Evolutionary conservation across 2,329 filamentous ascomycete species (phyloP).

Genomic region (Botrytis galanthina): DNA sequence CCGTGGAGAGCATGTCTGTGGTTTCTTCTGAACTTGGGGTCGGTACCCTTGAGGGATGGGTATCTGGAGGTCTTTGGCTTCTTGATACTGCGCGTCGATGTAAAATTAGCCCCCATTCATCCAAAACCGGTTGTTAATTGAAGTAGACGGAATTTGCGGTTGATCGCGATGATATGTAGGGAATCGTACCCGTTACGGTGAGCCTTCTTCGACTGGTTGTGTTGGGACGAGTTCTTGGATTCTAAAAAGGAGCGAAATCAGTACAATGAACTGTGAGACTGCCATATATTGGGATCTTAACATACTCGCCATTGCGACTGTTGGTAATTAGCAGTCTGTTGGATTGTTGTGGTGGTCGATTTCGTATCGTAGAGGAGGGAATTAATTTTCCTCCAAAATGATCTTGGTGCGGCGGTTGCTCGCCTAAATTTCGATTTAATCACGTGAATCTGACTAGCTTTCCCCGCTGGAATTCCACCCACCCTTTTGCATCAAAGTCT

Average conservation of each 20-base stretch:
- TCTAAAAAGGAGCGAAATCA: slow-evolving; percentile 47
- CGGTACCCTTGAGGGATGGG: slow-evolving; percentile 96
- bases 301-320: slow-evolving; percentile 23
- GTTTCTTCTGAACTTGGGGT: slow-evolving; percentile 99
- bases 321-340: slow-evolving; percentile 21
- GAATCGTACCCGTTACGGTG: slow-evolving; percentile 88
- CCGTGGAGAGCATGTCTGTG: slow-evolving; percentile 99
- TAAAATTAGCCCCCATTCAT: slow-evolving; percentile 11
- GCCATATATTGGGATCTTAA: not conserved
- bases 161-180: slow-evolving; percentile 1
- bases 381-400: slow-evolving; percentile 5
- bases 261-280: not conserved
- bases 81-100: slow-evolving; percentile 76
- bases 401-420: not conserved
- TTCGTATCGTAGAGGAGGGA: slow-evolving; percentile 3
- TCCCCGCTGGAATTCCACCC: not conserved
- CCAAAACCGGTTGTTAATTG: not conserved
- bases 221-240: slow-evolving; percentile 84
- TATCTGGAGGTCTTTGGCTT: slow-evolving; percentile 99
- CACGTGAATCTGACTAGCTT: not conserved
- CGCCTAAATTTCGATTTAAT: slow-evolving; percentile 5
- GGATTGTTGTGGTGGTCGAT: slow-evolving; percentile 10
- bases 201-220: slow-evolving; percentile 72
- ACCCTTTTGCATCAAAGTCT: not conserved
- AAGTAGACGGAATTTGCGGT: not conserved